phyloP scores from a whole-genome alignment of 768 basidiomycete genomes.

The Erythrobasidium yunnanense region DNA sequence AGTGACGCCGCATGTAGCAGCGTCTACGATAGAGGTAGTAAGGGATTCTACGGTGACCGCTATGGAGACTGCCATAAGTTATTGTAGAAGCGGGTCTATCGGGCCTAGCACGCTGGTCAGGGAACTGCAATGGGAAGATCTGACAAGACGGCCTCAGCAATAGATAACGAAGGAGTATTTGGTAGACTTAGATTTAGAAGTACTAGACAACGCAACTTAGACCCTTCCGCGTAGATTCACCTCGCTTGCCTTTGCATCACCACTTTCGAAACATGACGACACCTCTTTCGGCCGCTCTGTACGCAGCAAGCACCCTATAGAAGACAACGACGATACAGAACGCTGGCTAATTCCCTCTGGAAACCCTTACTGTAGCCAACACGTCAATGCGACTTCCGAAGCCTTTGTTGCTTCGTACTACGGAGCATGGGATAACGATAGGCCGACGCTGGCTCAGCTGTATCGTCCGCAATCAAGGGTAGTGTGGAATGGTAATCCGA shows the following conservation, averaged over 20 bases:
- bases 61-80: conserved; percentile 15
- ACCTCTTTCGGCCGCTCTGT: no score
- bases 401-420: conserved; percentile 23
- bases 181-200: background rate
- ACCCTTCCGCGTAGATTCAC: background rate
- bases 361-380: background rate
- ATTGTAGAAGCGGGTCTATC: background rate
- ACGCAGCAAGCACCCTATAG: no score
- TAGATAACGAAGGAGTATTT: background rate
- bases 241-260: background rate
- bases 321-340: background rate
- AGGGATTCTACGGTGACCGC: conserved; percentile 18
- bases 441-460: conserved; percentile 1
- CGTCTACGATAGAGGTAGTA: conserved; percentile 13
- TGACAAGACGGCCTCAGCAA: conserved; percentile 1
- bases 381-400: conserved; percentile 23
- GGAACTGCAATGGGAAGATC: background rate
- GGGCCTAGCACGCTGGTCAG: conserved; percentile 12
- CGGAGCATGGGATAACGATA: conserved; percentile 24
- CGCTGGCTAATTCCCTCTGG: background rate
- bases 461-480: conserved; percentile 11
- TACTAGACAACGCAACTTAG: background rate
- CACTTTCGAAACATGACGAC: no score
- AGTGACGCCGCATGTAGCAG: conserved; percentile 56
- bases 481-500: conserved; percentile 25